Conservation (phyloP, 805 yeast species). For the Pichia cabralensis region DNA sequence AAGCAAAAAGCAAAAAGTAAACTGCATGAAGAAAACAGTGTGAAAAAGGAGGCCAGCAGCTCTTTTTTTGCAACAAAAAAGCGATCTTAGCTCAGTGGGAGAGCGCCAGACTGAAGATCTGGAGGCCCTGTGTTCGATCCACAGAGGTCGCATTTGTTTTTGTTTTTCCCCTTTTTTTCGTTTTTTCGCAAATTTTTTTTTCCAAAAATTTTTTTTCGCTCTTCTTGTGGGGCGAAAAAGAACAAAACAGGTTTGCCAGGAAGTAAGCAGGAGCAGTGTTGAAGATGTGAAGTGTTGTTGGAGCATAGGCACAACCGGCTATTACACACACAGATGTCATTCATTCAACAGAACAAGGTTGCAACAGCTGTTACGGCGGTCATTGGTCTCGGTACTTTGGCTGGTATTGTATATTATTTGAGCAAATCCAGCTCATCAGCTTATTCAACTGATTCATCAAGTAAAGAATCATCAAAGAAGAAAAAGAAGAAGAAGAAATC, state of each 20-base stretch:
- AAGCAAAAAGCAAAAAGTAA: too few species aligned
- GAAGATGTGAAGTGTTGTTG: background rate
- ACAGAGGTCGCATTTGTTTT: conserved; percentile 12
- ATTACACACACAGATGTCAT: conserved; percentile 12
- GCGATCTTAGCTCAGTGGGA: conserved; percentile 15
- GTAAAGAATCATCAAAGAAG: conserved; percentile 19
- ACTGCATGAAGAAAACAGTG: too few species aligned
- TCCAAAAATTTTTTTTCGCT: too few species aligned
- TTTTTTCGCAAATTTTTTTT: background rate
- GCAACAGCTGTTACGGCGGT: conserved; percentile 41
- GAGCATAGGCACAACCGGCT: background rate
- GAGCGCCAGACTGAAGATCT: conserved; percentile 18
- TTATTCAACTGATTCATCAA: conserved; percentile 11
- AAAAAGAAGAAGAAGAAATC: conserved; percentile 32
- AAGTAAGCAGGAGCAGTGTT: too few species aligned
- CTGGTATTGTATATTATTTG: conserved; percentile 37
- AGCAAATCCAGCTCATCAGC: conserved; percentile 23
- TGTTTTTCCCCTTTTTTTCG: background rate
- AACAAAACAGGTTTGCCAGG: background rate
- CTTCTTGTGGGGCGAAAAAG: too few species aligned
- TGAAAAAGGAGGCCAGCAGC: too few species aligned
- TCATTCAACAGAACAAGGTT: conserved; percentile 39
- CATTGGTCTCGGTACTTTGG: conserved; percentile 40
- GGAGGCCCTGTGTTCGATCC: conserved; percentile 18
- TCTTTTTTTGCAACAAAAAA: too few species aligned